Conservation (phyloP, 169 alveolate genomes). For the Haemoproteus tartakovskyi region DNA sequence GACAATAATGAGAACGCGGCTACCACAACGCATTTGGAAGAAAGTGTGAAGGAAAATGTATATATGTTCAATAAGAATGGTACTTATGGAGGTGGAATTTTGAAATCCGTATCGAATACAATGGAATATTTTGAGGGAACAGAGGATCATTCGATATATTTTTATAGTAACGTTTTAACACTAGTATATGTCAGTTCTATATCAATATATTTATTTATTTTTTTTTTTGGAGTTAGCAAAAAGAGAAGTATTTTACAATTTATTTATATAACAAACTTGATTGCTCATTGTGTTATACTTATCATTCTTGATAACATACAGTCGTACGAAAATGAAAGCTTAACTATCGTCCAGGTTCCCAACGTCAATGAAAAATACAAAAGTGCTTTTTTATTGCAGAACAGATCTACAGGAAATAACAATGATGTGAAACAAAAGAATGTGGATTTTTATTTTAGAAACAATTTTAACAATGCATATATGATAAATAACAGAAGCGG, state of each 20-base stretch:
- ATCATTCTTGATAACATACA: slow-evolving; percentile 28
- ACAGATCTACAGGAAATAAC: background rate
- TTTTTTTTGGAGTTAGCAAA: slow-evolving; percentile 29
- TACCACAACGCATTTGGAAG: too few relatives aligned
- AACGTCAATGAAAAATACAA: background rate
- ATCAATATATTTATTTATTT: slow-evolving; percentile 30
- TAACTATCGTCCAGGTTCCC: background rate
- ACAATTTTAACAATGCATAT: background rate
- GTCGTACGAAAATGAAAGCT: slow-evolving; percentile 3
- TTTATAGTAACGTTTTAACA: slow-evolving; percentile 25
- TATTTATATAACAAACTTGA: slow-evolving; percentile 16
- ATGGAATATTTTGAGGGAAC: background rate
- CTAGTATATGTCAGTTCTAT: slow-evolving; percentile 35
- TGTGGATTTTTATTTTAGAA: slow-evolving; percentile 8
- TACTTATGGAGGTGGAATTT: background rate
- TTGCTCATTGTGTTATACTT: slow-evolving; percentile 33
- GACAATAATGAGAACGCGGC: too few relatives aligned
- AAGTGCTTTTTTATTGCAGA: background rate
- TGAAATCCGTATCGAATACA: background rate
- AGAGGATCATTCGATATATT: slow-evolving; percentile 7
- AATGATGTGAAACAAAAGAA: background rate
- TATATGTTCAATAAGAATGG: background rate
- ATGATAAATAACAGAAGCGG: background rate
- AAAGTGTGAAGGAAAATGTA: too few relatives aligned
- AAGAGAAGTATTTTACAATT: slow-evolving; percentile 15